Evolutionary conservation across 1,284 basidiomycete species (phyloP).

Genomic region (Fomitopsis palustris): DNA sequence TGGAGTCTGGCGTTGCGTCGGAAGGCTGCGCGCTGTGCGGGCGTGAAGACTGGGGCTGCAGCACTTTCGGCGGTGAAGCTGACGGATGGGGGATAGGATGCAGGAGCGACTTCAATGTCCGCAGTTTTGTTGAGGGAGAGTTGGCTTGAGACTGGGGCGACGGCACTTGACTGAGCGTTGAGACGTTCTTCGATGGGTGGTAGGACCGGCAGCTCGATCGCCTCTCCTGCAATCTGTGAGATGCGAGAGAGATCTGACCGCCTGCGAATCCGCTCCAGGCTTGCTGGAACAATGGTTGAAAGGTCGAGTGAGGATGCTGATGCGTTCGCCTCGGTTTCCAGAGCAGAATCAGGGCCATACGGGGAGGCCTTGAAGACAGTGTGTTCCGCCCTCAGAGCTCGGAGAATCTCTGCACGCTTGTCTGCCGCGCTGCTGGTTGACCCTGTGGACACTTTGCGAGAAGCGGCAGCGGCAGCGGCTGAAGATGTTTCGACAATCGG

Average conservation of each 20-base stretch:
- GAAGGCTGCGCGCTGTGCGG: conserved; percentile 7
- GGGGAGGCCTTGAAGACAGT: background rate
- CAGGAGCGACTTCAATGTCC: conserved; percentile 1
- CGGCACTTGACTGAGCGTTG: background rate
- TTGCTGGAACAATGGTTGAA: background rate
- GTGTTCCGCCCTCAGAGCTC: background rate
- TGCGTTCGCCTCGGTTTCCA: conserved; percentile 2
- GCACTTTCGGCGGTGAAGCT: conserved; percentile 27
- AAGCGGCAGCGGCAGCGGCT: background rate
- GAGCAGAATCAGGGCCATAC: conserved; percentile 2
- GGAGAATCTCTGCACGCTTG: conserved; percentile 4
- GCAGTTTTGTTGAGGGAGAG: background rate
- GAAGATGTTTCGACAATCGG: background rate
- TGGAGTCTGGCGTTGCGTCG: conserved; percentile 28
- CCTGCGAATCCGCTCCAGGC: conserved; percentile 1
- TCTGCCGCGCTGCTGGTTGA: conserved; percentile 1
- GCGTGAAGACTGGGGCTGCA: conserved; percentile 3
- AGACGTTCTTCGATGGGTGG: background rate
- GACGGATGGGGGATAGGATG: background rate
- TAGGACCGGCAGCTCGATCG: conserved; percentile 4
- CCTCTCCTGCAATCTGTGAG: background rate
- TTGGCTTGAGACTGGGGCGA: background rate
- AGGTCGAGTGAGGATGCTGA: conserved; percentile 6
- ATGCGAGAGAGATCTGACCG: conserved; percentile 4
- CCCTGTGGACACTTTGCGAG: background rate